Percentiles rank a stretch among this genome's conserved stretches.
Evolutionary conservation across 805 yeast genomes (phyloP).

Genomic region (Ogataea kodamae): DNA sequence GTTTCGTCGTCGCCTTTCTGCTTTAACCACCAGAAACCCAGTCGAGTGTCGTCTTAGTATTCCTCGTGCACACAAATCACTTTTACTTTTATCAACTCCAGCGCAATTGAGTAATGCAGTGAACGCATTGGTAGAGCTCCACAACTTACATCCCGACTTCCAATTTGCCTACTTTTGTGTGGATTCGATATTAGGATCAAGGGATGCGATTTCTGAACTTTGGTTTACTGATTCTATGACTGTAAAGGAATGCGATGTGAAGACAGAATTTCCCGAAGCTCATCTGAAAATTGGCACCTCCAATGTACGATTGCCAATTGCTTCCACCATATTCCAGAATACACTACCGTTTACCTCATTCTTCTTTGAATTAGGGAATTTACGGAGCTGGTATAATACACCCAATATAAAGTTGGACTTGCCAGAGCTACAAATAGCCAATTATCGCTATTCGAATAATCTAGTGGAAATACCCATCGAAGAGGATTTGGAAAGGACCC

Average conservation of each 20-base stretch:
- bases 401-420: conserved; percentile 5
- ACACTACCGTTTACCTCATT: conserved; percentile 26
- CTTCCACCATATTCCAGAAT: conserved; percentile 29
- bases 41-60: conserved; percentile 1
- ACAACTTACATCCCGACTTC: conserved; percentile 8
- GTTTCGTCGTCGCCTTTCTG: conserved; percentile 10
- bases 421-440: conserved; percentile 1
- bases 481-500: conserved; percentile 16
- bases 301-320: conserved; percentile 12
- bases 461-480: conserved; percentile 12
- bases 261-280: too few relatives aligned
- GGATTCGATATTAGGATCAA: conserved; percentile 26
- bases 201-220: conserved; percentile 28
- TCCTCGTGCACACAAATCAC: conserved; percentile 16
- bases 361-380: conserved; percentile 13
- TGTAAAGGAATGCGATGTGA: too few relatives aligned
- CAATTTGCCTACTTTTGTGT: conserved; percentile 26
- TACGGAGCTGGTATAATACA: conserved; percentile 16
- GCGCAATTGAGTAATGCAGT: conserved; percentile 22
- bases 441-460: conserved; percentile 7
- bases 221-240: too few relatives aligned
- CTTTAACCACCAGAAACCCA: conserved; percentile 26
- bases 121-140: conserved; percentile 12
- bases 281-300: conserved; percentile 1
- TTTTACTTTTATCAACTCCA: conserved; percentile 31